A percentile compares a stretch with the other conserved stretches of the same genome.
phyloP scores from a whole-genome alignment of 257 asterid species.

The Nyctanthes arbortristis region DNA sequence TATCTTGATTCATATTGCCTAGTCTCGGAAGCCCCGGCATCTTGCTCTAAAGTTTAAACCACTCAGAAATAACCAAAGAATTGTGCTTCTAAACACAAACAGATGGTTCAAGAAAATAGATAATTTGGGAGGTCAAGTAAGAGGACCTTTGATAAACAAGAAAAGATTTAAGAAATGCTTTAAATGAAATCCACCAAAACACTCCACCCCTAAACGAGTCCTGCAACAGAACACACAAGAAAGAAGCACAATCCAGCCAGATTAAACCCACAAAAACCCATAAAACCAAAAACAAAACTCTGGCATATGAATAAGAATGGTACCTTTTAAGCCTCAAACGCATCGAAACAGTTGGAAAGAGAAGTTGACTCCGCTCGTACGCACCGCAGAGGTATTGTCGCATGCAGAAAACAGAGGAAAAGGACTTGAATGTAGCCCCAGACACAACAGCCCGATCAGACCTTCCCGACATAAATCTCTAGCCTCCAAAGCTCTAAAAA shows the following conservation, averaged over 20 bases:
- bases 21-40: slow-evolving; percentile 34
- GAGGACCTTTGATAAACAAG: slow-evolving; percentile 60
- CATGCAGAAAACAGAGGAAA: slow-evolving; percentile 26
- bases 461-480: slow-evolving; percentile 49
- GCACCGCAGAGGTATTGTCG: slow-evolving; percentile 58
- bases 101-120: neutral
- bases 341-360: slow-evolving; percentile 74
- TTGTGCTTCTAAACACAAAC: neutral
- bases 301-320: slow-evolving; percentile 29
- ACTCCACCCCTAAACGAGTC: slow-evolving; percentile 90
- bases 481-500: slow-evolving; percentile 10
- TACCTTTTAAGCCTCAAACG: slow-evolving; percentile 99
- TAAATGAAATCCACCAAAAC: slow-evolving; percentile 93
- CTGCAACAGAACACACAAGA: slow-evolving; percentile 43
- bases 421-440: slow-evolving; percentile 39
- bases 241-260: slow-evolving; percentile 26
- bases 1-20: slow-evolving; percentile 10
- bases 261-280: slow-evolving; percentile 28
- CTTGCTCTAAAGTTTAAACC: neutral
- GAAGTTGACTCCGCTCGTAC: slow-evolving; percentile 51
- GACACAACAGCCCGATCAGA: slow-evolving; percentile 31
- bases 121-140: slow-evolving; percentile 21
- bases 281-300: neutral
- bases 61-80: too few relatives aligned
- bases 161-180: slow-evolving; percentile 46